Evolutionary conservation across 805 yeast species (phyloP).

Genomic region (Wickerhamomyces alni): DNA sequence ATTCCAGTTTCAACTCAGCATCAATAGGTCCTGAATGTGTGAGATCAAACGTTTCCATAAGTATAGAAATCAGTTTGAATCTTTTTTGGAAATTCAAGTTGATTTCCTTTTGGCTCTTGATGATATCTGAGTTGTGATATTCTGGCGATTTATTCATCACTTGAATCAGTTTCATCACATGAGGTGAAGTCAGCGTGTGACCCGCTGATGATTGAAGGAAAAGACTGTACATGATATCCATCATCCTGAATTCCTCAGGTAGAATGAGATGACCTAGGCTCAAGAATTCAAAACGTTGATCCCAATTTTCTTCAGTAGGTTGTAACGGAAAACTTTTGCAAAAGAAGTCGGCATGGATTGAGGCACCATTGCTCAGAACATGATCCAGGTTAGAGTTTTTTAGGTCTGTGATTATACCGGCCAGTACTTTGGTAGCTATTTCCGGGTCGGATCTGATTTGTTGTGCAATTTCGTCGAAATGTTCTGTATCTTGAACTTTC

Average conservation of each 20-base stretch:
- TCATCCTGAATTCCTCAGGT: constrained; percentile 4
- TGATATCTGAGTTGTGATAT: neutral
- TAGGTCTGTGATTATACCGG: constrained; percentile 4
- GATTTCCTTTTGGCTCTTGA: neutral
- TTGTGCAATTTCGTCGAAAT: constrained; percentile 1
- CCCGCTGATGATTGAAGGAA: constrained; percentile 16
- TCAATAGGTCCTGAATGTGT: constrained; percentile 8
- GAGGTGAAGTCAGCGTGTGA: too few relatives aligned
- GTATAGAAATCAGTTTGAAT: neutral
- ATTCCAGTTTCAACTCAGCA: constrained; percentile 9
- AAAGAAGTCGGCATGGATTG: neutral
- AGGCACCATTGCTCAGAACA: neutral
- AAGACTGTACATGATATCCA: constrained; percentile 5
- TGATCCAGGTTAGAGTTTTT: constrained; percentile 1
- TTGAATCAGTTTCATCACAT: too few relatives aligned
- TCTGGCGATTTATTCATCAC: constrained; percentile 2
- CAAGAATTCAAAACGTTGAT: constrained; percentile 9
- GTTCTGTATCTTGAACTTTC: constrained; percentile 7
- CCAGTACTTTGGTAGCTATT: constrained; percentile 4
- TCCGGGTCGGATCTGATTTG: constrained; percentile 4
- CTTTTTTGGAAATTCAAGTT: constrained; percentile 2
- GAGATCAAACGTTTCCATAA: constrained; percentile 9
- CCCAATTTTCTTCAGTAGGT: constrained; percentile 15
- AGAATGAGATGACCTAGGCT: constrained; percentile 8
- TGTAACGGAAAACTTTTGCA: constrained; percentile 12